phyloP scores from a whole-genome alignment of 164 flowering plant species.

The Euptelea pleiosperma region DNA sequence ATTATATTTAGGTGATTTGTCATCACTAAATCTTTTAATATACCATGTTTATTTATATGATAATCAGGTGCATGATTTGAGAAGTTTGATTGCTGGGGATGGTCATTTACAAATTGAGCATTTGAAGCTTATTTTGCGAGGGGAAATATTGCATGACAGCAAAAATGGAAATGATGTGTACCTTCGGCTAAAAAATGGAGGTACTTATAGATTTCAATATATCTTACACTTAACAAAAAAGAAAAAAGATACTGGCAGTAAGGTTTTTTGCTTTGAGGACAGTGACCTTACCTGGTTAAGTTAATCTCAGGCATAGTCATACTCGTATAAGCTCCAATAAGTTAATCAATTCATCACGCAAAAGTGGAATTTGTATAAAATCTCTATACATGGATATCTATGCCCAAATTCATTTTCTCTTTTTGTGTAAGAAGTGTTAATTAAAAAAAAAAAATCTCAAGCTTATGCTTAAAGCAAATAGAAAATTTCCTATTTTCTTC shows the following conservation, averaged over 20 bases:
- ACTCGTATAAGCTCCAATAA: neutral
- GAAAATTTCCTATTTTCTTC: no score
- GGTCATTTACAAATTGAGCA: slow-evolving; percentile 44
- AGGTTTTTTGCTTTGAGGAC: neutral
- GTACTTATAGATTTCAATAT: slow-evolving; percentile 26
- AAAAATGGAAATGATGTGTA: slow-evolving; percentile 47
- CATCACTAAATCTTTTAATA: neutral
- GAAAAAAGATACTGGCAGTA: no score
- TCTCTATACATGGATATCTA: no score
- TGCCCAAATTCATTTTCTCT: no score
- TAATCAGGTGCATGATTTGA: slow-evolving; percentile 63
- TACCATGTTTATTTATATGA: neutral
- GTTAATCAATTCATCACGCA: neutral
- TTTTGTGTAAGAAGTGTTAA: no score
- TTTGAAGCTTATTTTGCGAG: slow-evolving; percentile 68
- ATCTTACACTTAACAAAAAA: no score
- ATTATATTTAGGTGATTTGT: neutral
- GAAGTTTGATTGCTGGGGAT: slow-evolving; percentile 53
- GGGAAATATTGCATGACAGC: slow-evolving; percentile 55
- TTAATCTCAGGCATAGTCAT: neutral
- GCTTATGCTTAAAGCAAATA: no score
- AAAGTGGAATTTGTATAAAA: neutral
- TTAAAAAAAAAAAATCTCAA: no score
- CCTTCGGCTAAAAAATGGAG: slow-evolving; percentile 57
- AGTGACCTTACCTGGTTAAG: neutral